Percentiles rank a stretch among this genome's conserved stretches.
These are phyloP conservation scores for Xenoacremonium recifei DNA, from an alignment of 2,329 filamentous ascomycete species.

Conservation along the genomic window DNA sequence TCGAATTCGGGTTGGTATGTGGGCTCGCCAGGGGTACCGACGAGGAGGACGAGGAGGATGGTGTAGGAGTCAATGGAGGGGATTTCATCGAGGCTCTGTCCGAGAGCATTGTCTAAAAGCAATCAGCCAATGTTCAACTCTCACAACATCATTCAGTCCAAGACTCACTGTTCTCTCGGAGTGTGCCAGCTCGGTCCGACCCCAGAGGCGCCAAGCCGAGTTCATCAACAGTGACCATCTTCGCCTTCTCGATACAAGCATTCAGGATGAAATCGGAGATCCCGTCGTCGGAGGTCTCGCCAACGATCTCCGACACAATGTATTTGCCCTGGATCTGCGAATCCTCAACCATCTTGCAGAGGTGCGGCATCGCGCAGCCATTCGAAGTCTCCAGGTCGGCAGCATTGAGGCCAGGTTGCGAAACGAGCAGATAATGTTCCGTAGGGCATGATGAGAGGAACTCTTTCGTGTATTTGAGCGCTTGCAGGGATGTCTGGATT, in stretches of 20 bases:
- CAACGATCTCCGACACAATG: constrained; percentile 58
- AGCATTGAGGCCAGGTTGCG: constrained; percentile 71
- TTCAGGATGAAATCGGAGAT: constrained; percentile 44
- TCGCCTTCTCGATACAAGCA: constrained; percentile 43
- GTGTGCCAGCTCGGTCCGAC: constrained; percentile 40
- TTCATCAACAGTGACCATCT: constrained; percentile 38
- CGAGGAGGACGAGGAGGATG: constrained; percentile 76
- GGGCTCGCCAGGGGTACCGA: constrained; percentile 57
- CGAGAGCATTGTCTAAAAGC: constrained; percentile 48
- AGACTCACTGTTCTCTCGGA: constrained; percentile 48
- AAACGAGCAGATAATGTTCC: constrained; percentile 72
- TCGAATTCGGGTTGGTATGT: constrained; percentile 66
- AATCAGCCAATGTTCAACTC: neutral
- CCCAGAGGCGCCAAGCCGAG: constrained; percentile 42
- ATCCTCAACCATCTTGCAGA: constrained; percentile 41
- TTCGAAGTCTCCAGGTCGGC: constrained; percentile 60
- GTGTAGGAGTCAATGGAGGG: constrained; percentile 58
- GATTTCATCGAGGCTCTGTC: constrained; percentile 44
- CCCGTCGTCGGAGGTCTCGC: constrained; percentile 41
- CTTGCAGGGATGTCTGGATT: constrained; percentile 48
- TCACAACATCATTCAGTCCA: neutral
- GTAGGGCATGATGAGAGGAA: constrained; percentile 69
- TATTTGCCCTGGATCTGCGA: constrained; percentile 38
- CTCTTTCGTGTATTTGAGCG: constrained; percentile 42
- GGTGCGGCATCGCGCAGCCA: constrained; percentile 52